Evolutionary conservation across 176 grass and related monocot species (phyloP).

Genomic region (Alloteropsis semialata): DNA sequence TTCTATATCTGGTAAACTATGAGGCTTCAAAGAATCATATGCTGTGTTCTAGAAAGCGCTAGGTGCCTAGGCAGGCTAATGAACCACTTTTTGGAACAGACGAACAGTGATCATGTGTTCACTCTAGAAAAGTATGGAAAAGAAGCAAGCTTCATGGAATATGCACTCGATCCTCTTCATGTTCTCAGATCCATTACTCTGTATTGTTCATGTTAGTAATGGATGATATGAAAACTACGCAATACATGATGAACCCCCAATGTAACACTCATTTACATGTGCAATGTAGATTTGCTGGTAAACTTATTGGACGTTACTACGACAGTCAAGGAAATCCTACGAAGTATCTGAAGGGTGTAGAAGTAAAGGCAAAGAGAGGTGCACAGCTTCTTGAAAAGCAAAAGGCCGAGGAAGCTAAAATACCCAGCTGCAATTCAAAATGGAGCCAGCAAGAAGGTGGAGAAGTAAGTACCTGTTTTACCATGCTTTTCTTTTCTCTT

Average conservation of each 20-base stretch:
- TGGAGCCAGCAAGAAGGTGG: conserved; percentile 91
- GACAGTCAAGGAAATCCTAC: conserved; percentile 82
- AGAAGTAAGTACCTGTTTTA: conserved; percentile 45
- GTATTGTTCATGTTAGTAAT: not conserved
- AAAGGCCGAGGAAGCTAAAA: conserved; percentile 80
- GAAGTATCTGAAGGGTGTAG: conserved; percentile 86
- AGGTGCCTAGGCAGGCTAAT: not conserved
- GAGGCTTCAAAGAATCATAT: not conserved
- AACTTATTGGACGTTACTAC: conserved; percentile 80
- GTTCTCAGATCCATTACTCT: not conserved
- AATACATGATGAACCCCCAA: not conserved
- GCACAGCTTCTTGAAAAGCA: conserved; percentile 92
- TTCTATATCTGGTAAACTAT: conserved; percentile 2
- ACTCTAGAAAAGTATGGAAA: no score
- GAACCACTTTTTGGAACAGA: not conserved
- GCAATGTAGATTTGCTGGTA: conserved; percentile 73
- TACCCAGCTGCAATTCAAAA: conserved; percentile 86
- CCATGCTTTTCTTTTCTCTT: conserved; percentile 19
- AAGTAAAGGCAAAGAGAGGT: conserved; percentile 89
- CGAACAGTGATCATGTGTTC: not conserved
- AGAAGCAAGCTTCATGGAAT: no score
- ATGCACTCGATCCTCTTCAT: not conserved
- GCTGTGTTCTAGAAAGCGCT: not conserved
- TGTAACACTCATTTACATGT: conserved; percentile 3
- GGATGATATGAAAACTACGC: not conserved